Base-by-base conservation (phyloP, 73 alveolate species). In the Tetrahymena malaccensis region DNA sequence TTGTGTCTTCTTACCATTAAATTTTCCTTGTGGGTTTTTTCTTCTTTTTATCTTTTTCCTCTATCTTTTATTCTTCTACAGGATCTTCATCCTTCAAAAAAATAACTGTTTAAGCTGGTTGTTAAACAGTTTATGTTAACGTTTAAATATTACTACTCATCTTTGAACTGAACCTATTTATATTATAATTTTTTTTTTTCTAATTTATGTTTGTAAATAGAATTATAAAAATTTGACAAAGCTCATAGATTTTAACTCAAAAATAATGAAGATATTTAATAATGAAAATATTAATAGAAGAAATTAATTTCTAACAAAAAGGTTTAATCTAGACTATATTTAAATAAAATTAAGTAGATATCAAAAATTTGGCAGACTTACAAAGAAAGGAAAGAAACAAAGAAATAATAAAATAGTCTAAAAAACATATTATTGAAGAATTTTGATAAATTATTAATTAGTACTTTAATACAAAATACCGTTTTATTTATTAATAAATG, bases 1-100 rank as follows among this genome's bases (percentile, higher is more conserved):
- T 57, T 0, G 94, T 95, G 37, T 95, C 97, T 85, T 95, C 97
- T 89, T 93, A 43, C 97, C 97, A 95, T 50, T 95, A 17, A 27
- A 95, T 94, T 43, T 85, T 37, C 35, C 94, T 89, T 0, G 43
- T 85, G 0, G 40, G 33, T 34, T 89, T 85, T 34, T 95, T 35
- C 22, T 44, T 95, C 56, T 89, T 85, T n/a, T 38, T 85, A 25
- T 35, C 58, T 85, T 4, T 17, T 85, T 33, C 17, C 34, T 38
- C 35, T 33, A 15, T 21, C 10, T 19, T 50, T 34, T 85, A 17
- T 35, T 35, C 21, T 34, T 85, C 89, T 10, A 70, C 40, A 19
- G 89, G 34, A 0, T 70, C 89, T 70, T 70, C 0, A 12, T 31
- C 89, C 89, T 70, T 70, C 5, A 70, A 31, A 31, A 70, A 70